phyloP scores from a whole-genome alignment of 306 rosid species.

The Rosa multiflora region DNA sequence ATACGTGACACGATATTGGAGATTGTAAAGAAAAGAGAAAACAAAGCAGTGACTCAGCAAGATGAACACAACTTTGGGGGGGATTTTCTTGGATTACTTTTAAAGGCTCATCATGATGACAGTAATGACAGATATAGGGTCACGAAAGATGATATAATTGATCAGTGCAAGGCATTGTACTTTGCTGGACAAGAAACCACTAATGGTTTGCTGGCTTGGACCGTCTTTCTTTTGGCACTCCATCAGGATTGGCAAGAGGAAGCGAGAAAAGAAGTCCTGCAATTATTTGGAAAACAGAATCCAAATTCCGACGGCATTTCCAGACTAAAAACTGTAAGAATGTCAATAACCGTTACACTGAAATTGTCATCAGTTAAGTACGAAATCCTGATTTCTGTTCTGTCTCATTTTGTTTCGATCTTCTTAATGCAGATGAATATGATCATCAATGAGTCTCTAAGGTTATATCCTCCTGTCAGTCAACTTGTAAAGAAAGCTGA shows the following conservation, averaged over 20 bases:
- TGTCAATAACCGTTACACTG: not conserved
- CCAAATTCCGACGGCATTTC: not conserved
- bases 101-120: not conserved
- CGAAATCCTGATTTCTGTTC: not conserved
- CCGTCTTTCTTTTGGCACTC: not conserved
- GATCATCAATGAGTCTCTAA: not conserved
- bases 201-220: not conserved
- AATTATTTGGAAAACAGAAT: too few relatives aligned
- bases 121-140: not conserved
- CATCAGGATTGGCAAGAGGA: not conserved
- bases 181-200: not conserved
- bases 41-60: not conserved
- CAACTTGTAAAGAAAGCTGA: not conserved
- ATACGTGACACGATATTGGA: not conserved
- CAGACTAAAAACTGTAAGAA: not conserved
- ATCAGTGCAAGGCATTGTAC: not conserved
- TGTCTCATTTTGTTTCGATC: not conserved
- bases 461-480: not conserved
- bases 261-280: not conserved
- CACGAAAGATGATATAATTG: not conserved
- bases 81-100: not conserved
- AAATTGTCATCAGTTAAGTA: too few relatives aligned
- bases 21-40: not conserved
- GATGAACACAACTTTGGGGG: not conserved
- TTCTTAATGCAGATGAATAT: not conserved